Evolutionary conservation across 2,329 filamentous ascomycete genomes (phyloP).

Genomic region (Alternaria ventricosa): DNA sequence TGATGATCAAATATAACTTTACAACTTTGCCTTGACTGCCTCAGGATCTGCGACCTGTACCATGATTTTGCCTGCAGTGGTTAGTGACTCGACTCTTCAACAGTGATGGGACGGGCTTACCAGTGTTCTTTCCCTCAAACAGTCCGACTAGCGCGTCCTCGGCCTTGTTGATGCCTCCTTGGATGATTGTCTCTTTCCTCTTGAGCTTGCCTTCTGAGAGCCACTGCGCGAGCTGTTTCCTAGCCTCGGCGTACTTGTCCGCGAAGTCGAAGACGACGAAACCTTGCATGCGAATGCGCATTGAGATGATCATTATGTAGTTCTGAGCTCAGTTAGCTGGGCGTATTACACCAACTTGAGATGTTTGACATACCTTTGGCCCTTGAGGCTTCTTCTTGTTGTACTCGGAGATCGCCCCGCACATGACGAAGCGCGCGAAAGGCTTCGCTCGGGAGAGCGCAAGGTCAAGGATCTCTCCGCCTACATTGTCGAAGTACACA

Average conservation of each 20-base stretch:
- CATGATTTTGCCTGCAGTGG: constrained; percentile 61
- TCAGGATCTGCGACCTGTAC: constrained; percentile 49
- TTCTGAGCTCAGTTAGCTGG: constrained; percentile 38
- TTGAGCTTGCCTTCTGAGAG: constrained; percentile 73
- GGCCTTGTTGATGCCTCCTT: constrained; percentile 70
- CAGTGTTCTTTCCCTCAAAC: constrained; percentile 73
- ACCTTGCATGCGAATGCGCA: constrained; percentile 55
- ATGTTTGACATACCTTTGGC: constrained; percentile 48
- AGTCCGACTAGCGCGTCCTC: constrained; percentile 69
- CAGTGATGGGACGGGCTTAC: constrained; percentile 53
- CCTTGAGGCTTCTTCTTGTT: constrained; percentile 57
- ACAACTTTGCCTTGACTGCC: constrained; percentile 50
- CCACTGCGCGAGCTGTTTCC: constrained; percentile 70
- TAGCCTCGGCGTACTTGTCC: constrained; percentile 63
- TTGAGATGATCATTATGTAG: constrained; percentile 53
- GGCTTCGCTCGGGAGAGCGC: constrained; percentile 52
- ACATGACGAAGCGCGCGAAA: constrained; percentile 53
- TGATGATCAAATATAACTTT: not conserved
- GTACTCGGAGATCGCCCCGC: constrained; percentile 55
- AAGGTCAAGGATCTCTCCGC: constrained; percentile 57
- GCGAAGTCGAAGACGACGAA: constrained; percentile 76
- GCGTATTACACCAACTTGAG: too few species aligned
- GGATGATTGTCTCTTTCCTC: constrained; percentile 72
- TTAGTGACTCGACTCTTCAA: constrained; percentile 5
- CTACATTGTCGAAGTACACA: constrained; percentile 61